Evolutionary conservation across 2,329 filamentous ascomycete genomes (phyloP).

Genomic region (Colletotrichum sp.): DNA sequence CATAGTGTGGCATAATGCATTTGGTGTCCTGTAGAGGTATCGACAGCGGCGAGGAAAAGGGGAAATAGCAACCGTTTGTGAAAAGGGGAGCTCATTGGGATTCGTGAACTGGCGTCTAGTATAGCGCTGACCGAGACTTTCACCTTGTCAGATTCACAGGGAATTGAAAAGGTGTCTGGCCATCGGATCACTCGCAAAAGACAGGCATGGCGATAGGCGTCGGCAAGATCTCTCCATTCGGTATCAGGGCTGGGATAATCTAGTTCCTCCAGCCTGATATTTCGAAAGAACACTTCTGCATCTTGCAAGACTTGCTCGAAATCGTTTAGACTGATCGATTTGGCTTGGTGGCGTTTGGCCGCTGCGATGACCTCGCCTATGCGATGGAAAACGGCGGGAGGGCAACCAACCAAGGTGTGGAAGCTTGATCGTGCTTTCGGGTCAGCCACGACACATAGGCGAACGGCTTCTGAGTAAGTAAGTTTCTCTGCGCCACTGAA

Average conservation of each 20-base stretch:
- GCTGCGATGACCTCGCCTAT: conserved; percentile 29
- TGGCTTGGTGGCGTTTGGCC: conserved; percentile 22
- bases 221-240: conserved; percentile 31
- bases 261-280: conserved; percentile 26
- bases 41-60: conserved; percentile 29
- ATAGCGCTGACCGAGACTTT: conserved; percentile 28
- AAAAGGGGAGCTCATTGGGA: conserved; percentile 26
- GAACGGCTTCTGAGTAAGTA: conserved; percentile 27
- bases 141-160: conserved; percentile 27
- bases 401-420: conserved; percentile 31
- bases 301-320: conserved; percentile 23
- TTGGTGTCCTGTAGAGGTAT: conserved; percentile 27
- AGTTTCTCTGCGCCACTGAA: conserved; percentile 36
- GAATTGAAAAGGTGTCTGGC: conserved; percentile 27
- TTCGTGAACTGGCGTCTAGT: conserved; percentile 27
- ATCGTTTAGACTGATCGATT: background rate
- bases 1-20: conserved; percentile 29
- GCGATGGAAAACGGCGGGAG: conserved; percentile 26
- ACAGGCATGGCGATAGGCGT: conserved; percentile 34
- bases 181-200: conserved; percentile 30
- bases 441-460: conserved; percentile 26
- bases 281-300: conserved; percentile 29
- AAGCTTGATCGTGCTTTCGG: conserved; percentile 24
- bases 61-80: conserved; percentile 33
- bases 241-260: conserved; percentile 29